Base-by-base conservation (phyloP, 495 filamentous ascomycete species). In the Bacidia gigantensis region DNA sequence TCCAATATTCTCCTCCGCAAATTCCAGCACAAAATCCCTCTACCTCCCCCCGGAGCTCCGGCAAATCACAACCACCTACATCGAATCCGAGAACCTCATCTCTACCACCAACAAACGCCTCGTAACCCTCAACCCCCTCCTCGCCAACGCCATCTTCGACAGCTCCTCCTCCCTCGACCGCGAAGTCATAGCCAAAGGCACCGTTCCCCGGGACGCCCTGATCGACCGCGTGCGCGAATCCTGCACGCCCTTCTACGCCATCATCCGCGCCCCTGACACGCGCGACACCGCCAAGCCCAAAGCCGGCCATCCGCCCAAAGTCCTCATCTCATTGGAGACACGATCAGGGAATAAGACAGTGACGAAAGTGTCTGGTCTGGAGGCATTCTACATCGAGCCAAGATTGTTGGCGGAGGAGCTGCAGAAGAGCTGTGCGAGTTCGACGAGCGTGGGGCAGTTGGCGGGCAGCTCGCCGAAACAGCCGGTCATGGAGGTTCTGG, bases 381-480 rank as follows among this genome's bases (percentile, higher is more conserved):
- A 87, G 53, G 61, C 73, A 1, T 86, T 81, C 53, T 72, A 74
- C 12, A 74, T 87, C 41, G 72, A 75, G 3, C 79, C 83, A 0
- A 72, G 67, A 32, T 56, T 73, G 1, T 61, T 86, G 51, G 82
- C 82, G 0, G 83, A 84, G 52, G 83, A 86, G 60, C 62, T 87
- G 51, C 72, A 82, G 62, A 85, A 81, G 65, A 76, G 76, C 40
- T 87, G 83, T 63, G 83, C 83, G 2, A 78, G 83, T 29, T 81
- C 76, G 44, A 82, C 82, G 12, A 84, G 79, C 51, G 81, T 86
- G 3, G 68, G 73, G 3, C 75, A 81, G 58, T 65, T 81, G 43
- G 69, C 66, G 9, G 83, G 82, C 3, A 71, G 69, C 41, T 71
- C 69, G 56, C 78, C 78, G 11, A 75, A 80, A 53, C 76, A 75